These are phyloP conservation scores for Pleurotus cornucopiae DNA, from an alignment of 768 basidiomycete genomes.

Conservation along the genomic window DNA sequence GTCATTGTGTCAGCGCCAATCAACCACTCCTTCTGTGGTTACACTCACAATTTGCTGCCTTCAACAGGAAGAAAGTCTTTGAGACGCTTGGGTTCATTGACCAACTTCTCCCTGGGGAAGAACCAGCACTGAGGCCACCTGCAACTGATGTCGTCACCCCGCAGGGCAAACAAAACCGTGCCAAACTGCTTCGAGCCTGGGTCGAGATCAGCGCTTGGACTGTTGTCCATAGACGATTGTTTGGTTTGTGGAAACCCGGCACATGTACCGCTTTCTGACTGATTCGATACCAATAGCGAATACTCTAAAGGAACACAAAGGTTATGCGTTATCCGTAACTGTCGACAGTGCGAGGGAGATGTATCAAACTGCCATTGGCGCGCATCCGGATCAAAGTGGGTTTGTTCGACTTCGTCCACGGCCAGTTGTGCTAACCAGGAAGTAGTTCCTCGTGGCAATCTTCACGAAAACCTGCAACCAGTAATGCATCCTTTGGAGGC, in stretches of 20 bases:
- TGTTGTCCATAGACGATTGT: constrained; percentile 46
- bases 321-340: constrained; percentile 42
- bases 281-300: constrained; percentile 28
- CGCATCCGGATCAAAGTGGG: constrained; percentile 76
- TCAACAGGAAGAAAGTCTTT: constrained; percentile 39
- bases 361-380: constrained; percentile 70
- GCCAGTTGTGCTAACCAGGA: constrained; percentile 4
- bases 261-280: not conserved
- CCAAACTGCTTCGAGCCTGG: constrained; percentile 75
- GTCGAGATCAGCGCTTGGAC: constrained; percentile 70
- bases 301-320: constrained; percentile 39
- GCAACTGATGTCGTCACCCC: constrained; percentile 39
- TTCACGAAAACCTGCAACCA: constrained; percentile 34
- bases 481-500: constrained; percentile 33
- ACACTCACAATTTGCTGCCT: constrained; percentile 1
- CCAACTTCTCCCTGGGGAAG: constrained; percentile 21
- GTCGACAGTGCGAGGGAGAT: constrained; percentile 61
- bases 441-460: constrained; percentile 51
- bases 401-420: not conserved
- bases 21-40: constrained; percentile 1
- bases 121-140: constrained; percentile 51
- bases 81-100: constrained; percentile 39
- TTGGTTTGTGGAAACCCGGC: constrained; percentile 29
- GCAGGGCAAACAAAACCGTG: constrained; percentile 48
- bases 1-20: constrained; percentile 43